Base-by-base conservation (phyloP, 2,329 filamentous ascomycete species). In the Pestalotiopsis sp. region DNA sequence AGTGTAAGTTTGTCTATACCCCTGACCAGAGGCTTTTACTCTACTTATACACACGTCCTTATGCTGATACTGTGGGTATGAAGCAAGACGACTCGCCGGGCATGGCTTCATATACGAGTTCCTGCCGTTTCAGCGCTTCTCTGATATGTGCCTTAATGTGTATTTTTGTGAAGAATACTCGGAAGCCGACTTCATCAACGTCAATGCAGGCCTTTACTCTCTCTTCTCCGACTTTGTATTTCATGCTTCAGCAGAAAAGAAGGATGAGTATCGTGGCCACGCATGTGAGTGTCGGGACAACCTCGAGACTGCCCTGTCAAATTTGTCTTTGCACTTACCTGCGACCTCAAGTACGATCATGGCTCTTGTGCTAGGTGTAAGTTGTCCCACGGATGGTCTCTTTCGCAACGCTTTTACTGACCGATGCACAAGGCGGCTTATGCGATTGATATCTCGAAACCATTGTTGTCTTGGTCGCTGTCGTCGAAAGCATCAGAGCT, bases 391-490 rank as follows among this genome's bases (percentile, higher is more conserved):
- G 12, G 52, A 36, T 45, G 25, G 38, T 31, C 7, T 17, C 52
- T 45, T n/a, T 17, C 7, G 14, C 14, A 52, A 23, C 6, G 45
- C 45, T 52, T 20, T 52, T 3, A n/a, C 45, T 4, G 20, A 17
- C n/a, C 58, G 13, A 1, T 27, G 66, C 17, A 64, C 23, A n/a
- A 91, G 87, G 83, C 87, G 4, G 79, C 88, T n/a, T 88, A 91
- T 72, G 85, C 89, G 13, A 85, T 91, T 62, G 89, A 91, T 70
- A 82, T 86, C 14, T 89, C 88, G 3, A 87, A 88, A 52, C 88
- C 89, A 0, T 88, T 88, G 0, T 82, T 92, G 3, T 88, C 87
- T n/a, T 90, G 89, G 86, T 86, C 88, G n/a, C 79, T 92, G 20
- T 86, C 85, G 27, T 87, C 85, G 6, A 84, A 85, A 20, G 90